Evolutionary conservation across 768 basidiomycete genomes (phyloP).

Genomic region (Steccherinum ochraceum): DNA sequence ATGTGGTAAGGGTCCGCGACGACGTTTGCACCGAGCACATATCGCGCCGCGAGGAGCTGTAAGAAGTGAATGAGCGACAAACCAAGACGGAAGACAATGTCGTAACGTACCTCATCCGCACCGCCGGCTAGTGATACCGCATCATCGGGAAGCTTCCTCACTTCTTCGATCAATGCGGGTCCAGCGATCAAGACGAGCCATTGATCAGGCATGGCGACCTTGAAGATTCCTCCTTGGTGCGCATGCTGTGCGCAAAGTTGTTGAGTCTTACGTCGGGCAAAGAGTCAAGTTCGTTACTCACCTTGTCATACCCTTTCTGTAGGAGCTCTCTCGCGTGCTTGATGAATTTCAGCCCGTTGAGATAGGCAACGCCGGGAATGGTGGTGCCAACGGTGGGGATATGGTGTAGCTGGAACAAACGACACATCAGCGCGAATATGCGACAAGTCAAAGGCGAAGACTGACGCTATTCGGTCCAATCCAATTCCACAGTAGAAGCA

Average conservation of each 20-base stretch:
- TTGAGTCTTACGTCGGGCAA: background rate
- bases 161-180: conserved; percentile 39
- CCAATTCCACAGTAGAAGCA: background rate
- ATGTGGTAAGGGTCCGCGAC: conserved; percentile 7
- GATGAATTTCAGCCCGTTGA: conserved; percentile 25
- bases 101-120: conserved; percentile 32
- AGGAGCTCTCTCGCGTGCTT: conserved; percentile 26
- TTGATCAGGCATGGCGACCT: conserved; percentile 35
- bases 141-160: conserved; percentile 40
- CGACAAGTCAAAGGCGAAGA: background rate
- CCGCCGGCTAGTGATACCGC: conserved; percentile 38
- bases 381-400: conserved; percentile 33
- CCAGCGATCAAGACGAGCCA: conserved; percentile 45
- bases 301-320: conserved; percentile 17
- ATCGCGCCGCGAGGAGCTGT: background rate
- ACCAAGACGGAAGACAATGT: conserved; percentile 1
- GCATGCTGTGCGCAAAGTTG: background rate
- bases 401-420: conserved; percentile 12
- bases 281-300: background rate
- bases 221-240: conserved; percentile 24
- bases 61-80: background rate
- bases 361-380: conserved; percentile 26
- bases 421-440: background rate
- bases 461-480: background rate
- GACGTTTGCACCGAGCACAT: conserved; percentile 4